These are phyloP conservation scores for Gelatoporia subvermispora DNA, from an alignment of 768 basidiomycete species.

Conservation along the genomic window DNA sequence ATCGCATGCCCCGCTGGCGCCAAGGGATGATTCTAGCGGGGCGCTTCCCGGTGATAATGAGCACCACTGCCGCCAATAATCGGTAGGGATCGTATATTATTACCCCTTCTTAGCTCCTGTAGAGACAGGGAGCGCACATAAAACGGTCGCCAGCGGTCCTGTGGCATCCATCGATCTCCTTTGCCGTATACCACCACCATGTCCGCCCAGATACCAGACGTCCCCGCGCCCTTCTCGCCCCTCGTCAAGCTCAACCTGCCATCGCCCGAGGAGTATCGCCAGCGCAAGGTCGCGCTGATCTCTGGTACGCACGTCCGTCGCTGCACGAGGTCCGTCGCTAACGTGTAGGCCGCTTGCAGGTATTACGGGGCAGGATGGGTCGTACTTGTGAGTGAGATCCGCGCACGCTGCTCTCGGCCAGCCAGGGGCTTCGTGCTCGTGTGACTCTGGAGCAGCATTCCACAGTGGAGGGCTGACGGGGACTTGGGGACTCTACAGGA, in stretches of 20 bases:
- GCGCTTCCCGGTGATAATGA: too few species aligned
- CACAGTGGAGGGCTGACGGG: not conserved
- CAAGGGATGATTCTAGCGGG: too few species aligned
- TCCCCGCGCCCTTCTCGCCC: slow-evolving; percentile 25
- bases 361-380: slow-evolving; percentile 95
- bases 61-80: too few species aligned
- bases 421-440: not conserved
- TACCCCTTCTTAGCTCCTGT: too few species aligned
- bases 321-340: slow-evolving; percentile 3
- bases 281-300: slow-evolving; percentile 91
- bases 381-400: slow-evolving; percentile 68
- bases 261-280: slow-evolving; percentile 75
- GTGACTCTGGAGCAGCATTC: slow-evolving; percentile 1
- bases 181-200: slow-evolving; percentile 24
- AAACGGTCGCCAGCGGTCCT: too few species aligned
- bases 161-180: not conserved
- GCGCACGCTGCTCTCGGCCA: not conserved
- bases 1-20: too few species aligned
- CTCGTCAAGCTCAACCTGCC: slow-evolving; percentile 58
- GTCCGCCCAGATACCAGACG: slow-evolving; percentile 29
- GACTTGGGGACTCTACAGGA: slow-evolving; percentile 37
- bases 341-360: slow-evolving; percentile 40
- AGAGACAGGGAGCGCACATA: too few species aligned
- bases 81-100: too few species aligned
- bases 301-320: slow-evolving; percentile 52